Percentiles rank a stretch among this genome's conserved stretches.
Evolutionary conservation across 768 basidiomycete genomes (phyloP).

Genomic region (Cantharellus cinnabarinus): DNA sequence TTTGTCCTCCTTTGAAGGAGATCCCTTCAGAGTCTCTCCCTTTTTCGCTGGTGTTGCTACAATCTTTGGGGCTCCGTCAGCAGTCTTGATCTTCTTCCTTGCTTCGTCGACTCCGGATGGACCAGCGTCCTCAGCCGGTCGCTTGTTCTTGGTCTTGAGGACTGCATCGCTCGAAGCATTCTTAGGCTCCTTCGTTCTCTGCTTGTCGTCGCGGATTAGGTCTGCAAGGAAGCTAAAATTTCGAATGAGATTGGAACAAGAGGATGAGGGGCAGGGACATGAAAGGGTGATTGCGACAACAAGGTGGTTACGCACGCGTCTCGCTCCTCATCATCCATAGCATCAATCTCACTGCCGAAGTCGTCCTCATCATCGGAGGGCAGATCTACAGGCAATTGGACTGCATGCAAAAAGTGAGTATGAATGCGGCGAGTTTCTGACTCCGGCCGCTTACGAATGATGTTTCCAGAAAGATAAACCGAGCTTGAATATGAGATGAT

Average conservation of each 20-base stretch:
- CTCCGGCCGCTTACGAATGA: conserved; percentile 13
- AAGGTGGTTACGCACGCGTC: not conserved
- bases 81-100: conserved; percentile 20
- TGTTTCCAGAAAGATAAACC: conserved; percentile 23
- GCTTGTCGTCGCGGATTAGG: not conserved
- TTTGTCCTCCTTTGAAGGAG: conserved; percentile 6
- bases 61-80: conserved; percentile 12
- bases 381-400: not conserved
- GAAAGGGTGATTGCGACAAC: not conserved
- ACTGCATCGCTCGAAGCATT: not conserved
- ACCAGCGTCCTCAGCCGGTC: not conserved
- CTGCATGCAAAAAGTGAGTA: not conserved
- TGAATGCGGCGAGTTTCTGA: not conserved
- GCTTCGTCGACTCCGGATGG: not conserved
- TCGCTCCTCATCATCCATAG: conserved; percentile 10
- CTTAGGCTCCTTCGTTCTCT: not conserved
- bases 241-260: not conserved
- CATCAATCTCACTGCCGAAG: conserved; percentile 15
- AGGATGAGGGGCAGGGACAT: not conserved
- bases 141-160: conserved; percentile 19
- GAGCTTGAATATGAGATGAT: conserved; percentile 11
- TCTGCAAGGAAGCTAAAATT: not conserved
- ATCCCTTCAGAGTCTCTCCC: not conserved
- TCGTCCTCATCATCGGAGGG: conserved; percentile 16
- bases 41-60: conserved; percentile 9